A percentile compares a stretch with the other conserved stretches of the same genome.
phyloP scores from a whole-genome alignment of 805 yeast species.

The Wickerhamiella spandovensis region DNA sequence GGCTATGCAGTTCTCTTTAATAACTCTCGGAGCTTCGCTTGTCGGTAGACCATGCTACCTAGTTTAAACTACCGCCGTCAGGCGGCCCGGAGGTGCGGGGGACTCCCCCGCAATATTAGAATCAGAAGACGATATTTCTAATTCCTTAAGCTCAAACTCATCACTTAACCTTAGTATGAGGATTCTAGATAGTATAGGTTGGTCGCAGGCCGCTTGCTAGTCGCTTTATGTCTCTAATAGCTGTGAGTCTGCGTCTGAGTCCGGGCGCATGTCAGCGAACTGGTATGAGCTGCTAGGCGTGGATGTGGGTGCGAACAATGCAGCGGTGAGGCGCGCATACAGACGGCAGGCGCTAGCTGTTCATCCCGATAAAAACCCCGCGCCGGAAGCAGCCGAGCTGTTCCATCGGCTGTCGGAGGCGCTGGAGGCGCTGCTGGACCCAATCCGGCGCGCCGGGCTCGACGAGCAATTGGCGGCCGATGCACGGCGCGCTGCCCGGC shows the following conservation, averaged over 20 bases:
- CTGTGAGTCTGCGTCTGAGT: too few relatives aligned
- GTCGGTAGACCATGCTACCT: too few relatives aligned
- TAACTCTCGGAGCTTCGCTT: too few relatives aligned
- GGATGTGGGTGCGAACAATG: conserved; percentile 62
- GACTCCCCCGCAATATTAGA: too few relatives aligned
- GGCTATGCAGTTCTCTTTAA: neutral
- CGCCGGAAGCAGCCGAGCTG: conserved; percentile 12
- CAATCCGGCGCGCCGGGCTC: conserved; percentile 12
- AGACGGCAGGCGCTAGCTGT: conserved; percentile 77
- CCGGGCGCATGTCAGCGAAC: conserved; percentile 6
- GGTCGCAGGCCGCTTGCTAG: too few relatives aligned
- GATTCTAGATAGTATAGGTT: too few relatives aligned
- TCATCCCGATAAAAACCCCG: conserved; percentile 73
- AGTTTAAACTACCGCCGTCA: too few relatives aligned
- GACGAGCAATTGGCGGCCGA: conserved; percentile 8
- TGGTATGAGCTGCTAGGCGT: conserved; percentile 70
- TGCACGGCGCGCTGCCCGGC: neutral
- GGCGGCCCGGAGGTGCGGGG: too few relatives aligned
- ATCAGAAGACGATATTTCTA: too few relatives aligned
- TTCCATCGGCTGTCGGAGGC: conserved; percentile 23
- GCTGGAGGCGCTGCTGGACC: conserved; percentile 17
- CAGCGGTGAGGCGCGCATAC: conserved; percentile 80
- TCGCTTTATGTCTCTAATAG: too few relatives aligned
- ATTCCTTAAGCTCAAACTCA: too few relatives aligned
- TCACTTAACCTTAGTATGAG: too few relatives aligned